Evolutionary conservation across 1,139 yeast genomes (phyloP), one percentile per base, ranked within the genome.

Genomic region (Geotrichum candidum): DNA sequence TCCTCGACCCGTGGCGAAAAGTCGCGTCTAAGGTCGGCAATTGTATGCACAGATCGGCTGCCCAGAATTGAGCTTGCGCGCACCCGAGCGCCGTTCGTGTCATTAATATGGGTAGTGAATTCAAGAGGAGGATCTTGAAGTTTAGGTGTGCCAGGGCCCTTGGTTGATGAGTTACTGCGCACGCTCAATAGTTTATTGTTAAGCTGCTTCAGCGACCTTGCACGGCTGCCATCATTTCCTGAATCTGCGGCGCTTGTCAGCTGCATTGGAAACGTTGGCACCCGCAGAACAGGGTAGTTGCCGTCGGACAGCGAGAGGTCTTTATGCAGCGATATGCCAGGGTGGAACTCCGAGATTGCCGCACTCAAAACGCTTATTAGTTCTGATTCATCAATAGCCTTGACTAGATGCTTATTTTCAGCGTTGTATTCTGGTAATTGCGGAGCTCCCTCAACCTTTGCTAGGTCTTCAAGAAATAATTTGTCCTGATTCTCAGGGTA

Each of bases 1-100:
- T 70, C 72, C 15, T 59, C 53, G 9, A 70, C 69, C n/a, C 64
- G 60, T 10, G 73, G 73, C 22, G 59, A 55, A 52, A 51, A 55
- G 22, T 55, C 54, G 11, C 59, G 52, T 23, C 59, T 50, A 38
- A 54, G 38, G n/a, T 58, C 61, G 1, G 56, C 55, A 23, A 57
- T 57, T 0, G 61, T 55, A 23, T 57, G 59, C 11, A 54, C 55
- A 13, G 60, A 51, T 15, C 59, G 52, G 46, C 35, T 35, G 53
- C 54, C 62, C 11, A 51, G 22, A 2, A 60, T 13, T 18, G 62
- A 60, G 48, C 31, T 27, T 11, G 57, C 35, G 13, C 54, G 35
- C 3, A 27, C n/a, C 15, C 48, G 23, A 15, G 48, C 18, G 2
- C 48, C 48, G 22, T 41, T 41, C 18, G 48, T n/a, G 9, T 18